Percentiles rank a stretch among this genome's conserved stretches.
These are phyloP conservation scores for Ilyonectria sp. DNA, from an alignment of 2,329 filamentous ascomycete species.

Conservation along the genomic window DNA sequence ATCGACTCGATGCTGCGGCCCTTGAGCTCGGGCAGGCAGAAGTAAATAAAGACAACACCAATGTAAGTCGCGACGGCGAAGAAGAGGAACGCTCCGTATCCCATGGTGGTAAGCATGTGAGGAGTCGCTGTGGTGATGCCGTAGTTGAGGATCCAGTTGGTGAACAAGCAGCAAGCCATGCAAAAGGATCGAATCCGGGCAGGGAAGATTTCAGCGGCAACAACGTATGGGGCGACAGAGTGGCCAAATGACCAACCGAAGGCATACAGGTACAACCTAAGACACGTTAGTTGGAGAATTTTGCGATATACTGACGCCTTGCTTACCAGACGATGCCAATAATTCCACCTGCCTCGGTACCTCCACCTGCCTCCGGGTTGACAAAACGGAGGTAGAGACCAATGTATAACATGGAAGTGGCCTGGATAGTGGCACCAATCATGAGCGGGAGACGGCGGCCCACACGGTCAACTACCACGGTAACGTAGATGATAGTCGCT, in stretches of 20 bases:
- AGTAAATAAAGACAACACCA: conserved; percentile 22
- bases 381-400: conserved; percentile 44
- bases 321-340: conserved; percentile 20
- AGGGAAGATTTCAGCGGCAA: conserved; percentile 44
- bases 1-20: conserved; percentile 26
- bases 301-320: not conserved
- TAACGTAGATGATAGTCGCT: conserved; percentile 44
- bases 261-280: conserved; percentile 41
- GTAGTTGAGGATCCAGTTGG: conserved; percentile 42
- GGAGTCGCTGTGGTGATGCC: conserved; percentile 36
- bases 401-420: conserved; percentile 48
- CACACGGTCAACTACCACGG: conserved; percentile 52
- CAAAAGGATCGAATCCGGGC: conserved; percentile 41
- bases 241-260: conserved; percentile 41
- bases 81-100: conserved; percentile 39
- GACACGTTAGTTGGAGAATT: conserved; percentile 6
- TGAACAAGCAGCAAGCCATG: conserved; percentile 36
- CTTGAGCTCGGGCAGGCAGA: conserved; percentile 28
- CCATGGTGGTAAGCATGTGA: conserved; percentile 37
- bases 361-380: conserved; percentile 32
- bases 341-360: conserved; percentile 23
- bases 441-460: conserved; percentile 49
- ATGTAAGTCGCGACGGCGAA: conserved; percentile 31
- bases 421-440: conserved; percentile 43
- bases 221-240: conserved; percentile 39